Evolutionary conservation across 176 grass and related monocot genomes (phyloP), one percentile per base, ranked within the genome.

Genomic region (Calamus simplicifolius): DNA sequence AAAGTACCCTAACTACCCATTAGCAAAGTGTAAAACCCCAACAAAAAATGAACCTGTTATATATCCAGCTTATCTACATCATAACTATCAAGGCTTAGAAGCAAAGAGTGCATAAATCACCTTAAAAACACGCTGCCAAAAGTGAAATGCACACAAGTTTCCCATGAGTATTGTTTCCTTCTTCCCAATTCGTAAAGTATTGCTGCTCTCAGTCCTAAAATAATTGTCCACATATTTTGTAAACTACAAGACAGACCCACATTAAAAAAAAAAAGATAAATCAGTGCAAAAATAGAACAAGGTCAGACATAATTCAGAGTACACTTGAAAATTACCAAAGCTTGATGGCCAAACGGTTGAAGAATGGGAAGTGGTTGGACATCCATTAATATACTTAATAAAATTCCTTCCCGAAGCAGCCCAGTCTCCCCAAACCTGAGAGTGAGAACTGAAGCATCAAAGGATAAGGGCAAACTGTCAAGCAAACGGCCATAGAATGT

Each of bases 101-200:
- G 51, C 13, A 70, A 27, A 82, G 25, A 63, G 35, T 43, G 35
- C 12, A 43, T 43, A 43, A 43, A 38, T 50, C 84, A 95, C 90
- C 90, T 95, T 95, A 73, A 95, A 89, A 5, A 84, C 71, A 23
- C 70, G 73, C 65, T 95, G 77, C 90, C 90, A 95, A 76, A 95
- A 95, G 59, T 95, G 80, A 81, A 86, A 95, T 58, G 86, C 85
- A 67, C 82, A 86, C 77, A 95, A 79, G 66, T 95, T 95, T 59
- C 73, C 85, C 66, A 95, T 84, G 35, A 72, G 72, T 50, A 66
- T 73, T 57, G 65, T 77, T 86, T 95, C 90, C 69, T 86, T 95
- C 77, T 81, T 95, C 58, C 73, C 76, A 62, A 81, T 80, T 58
- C 69, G 75, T 25, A 69, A 50, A 25, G 52, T 67, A 58, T 25